These are phyloP conservation scores for Andrographis paniculata DNA, from an alignment of 305 asterid species.

Conservation along the genomic window DNA sequence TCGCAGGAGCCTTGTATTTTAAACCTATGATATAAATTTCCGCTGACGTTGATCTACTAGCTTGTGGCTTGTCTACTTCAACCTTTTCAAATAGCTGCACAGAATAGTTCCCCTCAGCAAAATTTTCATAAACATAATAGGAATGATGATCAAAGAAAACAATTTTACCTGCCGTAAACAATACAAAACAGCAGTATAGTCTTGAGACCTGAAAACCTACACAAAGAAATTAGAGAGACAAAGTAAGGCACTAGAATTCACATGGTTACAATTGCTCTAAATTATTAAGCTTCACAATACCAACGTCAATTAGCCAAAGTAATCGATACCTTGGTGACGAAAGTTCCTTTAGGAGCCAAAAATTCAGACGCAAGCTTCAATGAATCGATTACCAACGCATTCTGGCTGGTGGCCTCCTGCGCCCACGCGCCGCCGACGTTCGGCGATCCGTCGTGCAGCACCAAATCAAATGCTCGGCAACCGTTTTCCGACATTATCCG, in stretches of 20 bases:
- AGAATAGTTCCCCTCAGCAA: constrained; percentile 14
- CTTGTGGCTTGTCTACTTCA: constrained; percentile 90
- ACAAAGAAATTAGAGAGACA: constrained; percentile 3
- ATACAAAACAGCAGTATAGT: constrained; percentile 73
- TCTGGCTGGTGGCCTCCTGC: constrained; percentile 84
- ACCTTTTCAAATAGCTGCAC: constrained; percentile 86
- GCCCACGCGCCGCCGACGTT: constrained; percentile 99
- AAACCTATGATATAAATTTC: constrained; percentile 78
- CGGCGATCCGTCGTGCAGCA: constrained; percentile 89
- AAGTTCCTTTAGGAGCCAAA: constrained; percentile 83
- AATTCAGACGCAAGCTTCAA: constrained; percentile 79
- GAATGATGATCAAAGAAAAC: constrained; percentile 3
- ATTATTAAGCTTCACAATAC: not conserved
- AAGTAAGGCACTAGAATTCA: not conserved
- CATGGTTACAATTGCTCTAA: not conserved
- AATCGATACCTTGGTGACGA: constrained; percentile 62
- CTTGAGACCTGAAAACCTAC: constrained; percentile 92
- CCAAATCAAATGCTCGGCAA: constrained; percentile 61
- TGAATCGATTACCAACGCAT: constrained; percentile 81
- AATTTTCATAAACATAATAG: not conserved
- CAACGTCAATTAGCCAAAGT: too few species aligned
- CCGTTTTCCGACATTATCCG: constrained; percentile 74
- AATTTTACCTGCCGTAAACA: constrained; percentile 77
- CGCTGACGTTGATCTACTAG: constrained; percentile 87
- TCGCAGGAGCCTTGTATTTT: constrained; percentile 87